These are phyloP conservation scores for Grifola frondosa DNA, from an alignment of 1,284 basidiomycete genomes.

Conservation along the genomic window DNA sequence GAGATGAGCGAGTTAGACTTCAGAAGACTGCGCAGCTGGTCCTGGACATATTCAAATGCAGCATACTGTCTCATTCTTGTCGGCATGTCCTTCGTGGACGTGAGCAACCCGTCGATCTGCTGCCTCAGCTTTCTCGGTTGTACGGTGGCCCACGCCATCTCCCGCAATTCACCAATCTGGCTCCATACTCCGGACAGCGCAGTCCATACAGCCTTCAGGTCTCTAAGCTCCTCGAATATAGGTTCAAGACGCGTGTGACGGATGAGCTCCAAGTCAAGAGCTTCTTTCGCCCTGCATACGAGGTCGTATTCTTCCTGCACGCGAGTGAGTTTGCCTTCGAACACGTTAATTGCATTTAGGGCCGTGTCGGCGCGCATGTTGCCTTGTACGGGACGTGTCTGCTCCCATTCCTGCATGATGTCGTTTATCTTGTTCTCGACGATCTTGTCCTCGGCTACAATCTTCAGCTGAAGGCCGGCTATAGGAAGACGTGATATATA, in stretches of 20 bases:
- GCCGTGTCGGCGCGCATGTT: constrained; percentile 94
- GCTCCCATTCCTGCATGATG: constrained; percentile 91
- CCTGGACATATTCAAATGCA: constrained; percentile 98
- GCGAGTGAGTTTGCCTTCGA: constrained; percentile 86
- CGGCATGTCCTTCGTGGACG: constrained; percentile 97
- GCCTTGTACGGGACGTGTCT: constrained; percentile 93
- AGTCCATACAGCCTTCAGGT: constrained; percentile 98
- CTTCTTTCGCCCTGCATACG: constrained; percentile 94
- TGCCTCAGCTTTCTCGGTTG: constrained; percentile 95
- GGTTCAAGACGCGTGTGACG: constrained; percentile 91
- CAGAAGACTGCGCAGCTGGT: constrained; percentile 80
- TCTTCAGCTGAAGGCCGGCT: constrained; percentile 97
- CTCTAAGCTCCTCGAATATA: constrained; percentile 92
- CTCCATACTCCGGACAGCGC: constrained; percentile 97
- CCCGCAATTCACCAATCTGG: constrained; percentile 87
- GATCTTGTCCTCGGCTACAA: constrained; percentile 99
- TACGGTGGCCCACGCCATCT: constrained; percentile 89
- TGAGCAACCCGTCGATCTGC: constrained; percentile 86
- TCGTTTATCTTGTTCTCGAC: constrained; percentile 92
- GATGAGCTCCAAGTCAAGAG: constrained; percentile 89
- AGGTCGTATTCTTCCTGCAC: constrained; percentile 94
- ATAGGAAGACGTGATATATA: constrained; percentile 9
- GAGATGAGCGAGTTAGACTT: constrained; percentile 89
- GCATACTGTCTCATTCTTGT: constrained; percentile 99
- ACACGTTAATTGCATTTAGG: constrained; percentile 92